Conservation (phyloP, 2,329 filamentous ascomycete genomes). For the Colletotrichum limetticola region DNA sequence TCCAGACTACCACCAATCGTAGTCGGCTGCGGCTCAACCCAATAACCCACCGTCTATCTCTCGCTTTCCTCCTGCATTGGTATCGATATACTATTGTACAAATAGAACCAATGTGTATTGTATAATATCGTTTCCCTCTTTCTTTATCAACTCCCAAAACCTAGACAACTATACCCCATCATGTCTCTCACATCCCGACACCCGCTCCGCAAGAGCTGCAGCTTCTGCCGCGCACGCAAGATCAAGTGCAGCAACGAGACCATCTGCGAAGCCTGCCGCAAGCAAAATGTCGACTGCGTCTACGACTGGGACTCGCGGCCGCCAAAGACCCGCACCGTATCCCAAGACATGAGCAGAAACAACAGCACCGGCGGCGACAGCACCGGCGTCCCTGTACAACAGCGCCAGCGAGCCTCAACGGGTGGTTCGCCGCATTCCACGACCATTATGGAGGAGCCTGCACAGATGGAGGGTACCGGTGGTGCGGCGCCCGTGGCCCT, state of each 20-base stretch:
- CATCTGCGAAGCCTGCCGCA: conserved; percentile 50
- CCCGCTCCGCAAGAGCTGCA: conserved; percentile 47
- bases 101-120: not conserved
- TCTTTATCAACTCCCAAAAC: not conserved
- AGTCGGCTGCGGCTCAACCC: not conserved
- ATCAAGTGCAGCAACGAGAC: conserved; percentile 52
- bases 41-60: not conserved
- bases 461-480: not conserved
- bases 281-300: conserved; percentile 50
- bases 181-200: conserved; percentile 40
- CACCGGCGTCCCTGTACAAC: not conserved
- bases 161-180: not conserved
- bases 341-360: conserved; percentile 40
- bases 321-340: conserved; percentile 42
- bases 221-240: conserved; percentile 50
- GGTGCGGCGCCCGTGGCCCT: not conserved
- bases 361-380: conserved; percentile 13
- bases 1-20: not conserved
- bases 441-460: not conserved
- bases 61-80: not conserved
- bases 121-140: not conserved
- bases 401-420: not conserved
- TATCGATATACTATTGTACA: not conserved
- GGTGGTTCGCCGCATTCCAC: not conserved
- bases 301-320: conserved; percentile 49